These are phyloP conservation scores for Recurvomyces mirabilis DNA, from an alignment of 495 filamentous ascomycete genomes.

Conservation along the genomic window DNA sequence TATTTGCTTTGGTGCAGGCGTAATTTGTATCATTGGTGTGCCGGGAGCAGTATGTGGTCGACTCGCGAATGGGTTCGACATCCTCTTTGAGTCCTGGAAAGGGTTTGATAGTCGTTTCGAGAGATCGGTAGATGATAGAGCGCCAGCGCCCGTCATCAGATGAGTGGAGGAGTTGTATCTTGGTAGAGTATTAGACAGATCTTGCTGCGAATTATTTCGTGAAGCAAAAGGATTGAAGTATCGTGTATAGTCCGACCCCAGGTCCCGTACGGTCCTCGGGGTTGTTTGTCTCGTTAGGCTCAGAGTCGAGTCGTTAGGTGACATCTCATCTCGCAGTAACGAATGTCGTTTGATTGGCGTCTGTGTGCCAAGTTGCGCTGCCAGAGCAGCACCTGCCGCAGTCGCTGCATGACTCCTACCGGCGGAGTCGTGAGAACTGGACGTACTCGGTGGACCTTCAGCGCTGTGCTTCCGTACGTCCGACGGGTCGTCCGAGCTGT, in stretches of 20 bases:
- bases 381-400: conserved; percentile 7
- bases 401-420: conserved; percentile 4
- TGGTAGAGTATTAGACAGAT: conserved; percentile 5
- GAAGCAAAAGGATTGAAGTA: conserved; percentile 33
- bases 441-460: conserved; percentile 2
- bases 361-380: conserved; percentile 4
- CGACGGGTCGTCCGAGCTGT: conserved; percentile 1
- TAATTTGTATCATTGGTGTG: conserved; percentile 4
- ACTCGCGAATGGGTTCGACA: conserved; percentile 14
- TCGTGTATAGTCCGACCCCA: conserved; percentile 38
- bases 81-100: conserved; percentile 12
- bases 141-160: conserved; percentile 15
- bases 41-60: conserved; percentile 4
- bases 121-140: conserved; percentile 3
- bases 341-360: conserved; percentile 1
- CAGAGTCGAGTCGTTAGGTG: conserved; percentile 6
- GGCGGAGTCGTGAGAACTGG: background rate
- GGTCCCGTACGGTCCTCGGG: conserved; percentile 27
- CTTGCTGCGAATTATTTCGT: conserved; percentile 13
- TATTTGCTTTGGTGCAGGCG: background rate
- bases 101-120: conserved; percentile 12
- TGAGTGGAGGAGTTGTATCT: conserved; percentile 13
- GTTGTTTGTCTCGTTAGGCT: conserved; percentile 7
- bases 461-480: conserved; percentile 5
- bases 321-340: conserved; percentile 3